Evolutionary conservation across 2,329 filamentous ascomycete genomes (phyloP).

Genomic region (Lasiodiplodia sp.): DNA sequence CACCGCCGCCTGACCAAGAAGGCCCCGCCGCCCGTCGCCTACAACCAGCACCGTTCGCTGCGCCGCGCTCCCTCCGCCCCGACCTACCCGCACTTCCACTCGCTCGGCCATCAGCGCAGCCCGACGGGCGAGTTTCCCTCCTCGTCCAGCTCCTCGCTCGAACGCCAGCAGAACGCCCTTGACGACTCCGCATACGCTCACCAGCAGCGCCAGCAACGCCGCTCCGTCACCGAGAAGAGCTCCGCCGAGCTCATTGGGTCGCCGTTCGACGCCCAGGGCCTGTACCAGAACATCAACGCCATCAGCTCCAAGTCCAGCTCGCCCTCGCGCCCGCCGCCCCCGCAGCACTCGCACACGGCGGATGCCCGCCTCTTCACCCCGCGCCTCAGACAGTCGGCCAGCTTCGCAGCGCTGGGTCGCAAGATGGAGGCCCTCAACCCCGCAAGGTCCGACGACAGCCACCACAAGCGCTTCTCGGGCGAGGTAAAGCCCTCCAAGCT

Average conservation of each 20-base stretch:
- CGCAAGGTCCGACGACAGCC: slow-evolving; percentile 41
- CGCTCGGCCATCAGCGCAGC: slow-evolving; percentile 31
- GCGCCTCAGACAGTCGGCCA: slow-evolving; percentile 51
- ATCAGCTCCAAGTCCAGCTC: slow-evolving; percentile 33
- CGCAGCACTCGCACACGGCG: slow-evolving; percentile 40
- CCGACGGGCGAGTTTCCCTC: slow-evolving; percentile 30
- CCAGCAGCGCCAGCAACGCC: slow-evolving; percentile 18
- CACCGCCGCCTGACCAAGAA: slow-evolving; percentile 34
- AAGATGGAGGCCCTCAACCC: slow-evolving; percentile 51
- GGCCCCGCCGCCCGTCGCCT: slow-evolving; percentile 35
- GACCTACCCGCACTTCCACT: slow-evolving; percentile 36
- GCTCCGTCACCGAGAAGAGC: slow-evolving; percentile 42
- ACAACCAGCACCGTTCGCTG: slow-evolving; percentile 34
- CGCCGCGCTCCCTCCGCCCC: slow-evolving; percentile 38
- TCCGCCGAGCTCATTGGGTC: slow-evolving; percentile 47
- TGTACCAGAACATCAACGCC: slow-evolving; percentile 47
- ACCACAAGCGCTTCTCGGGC: slow-evolving; percentile 50
- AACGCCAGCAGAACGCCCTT: slow-evolving; percentile 27
- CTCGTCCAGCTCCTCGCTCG: slow-evolving; percentile 31
- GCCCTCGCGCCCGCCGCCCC: slow-evolving; percentile 37
- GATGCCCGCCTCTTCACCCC: slow-evolving; percentile 38
- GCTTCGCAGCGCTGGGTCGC: slow-evolving; percentile 51
- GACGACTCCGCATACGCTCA: slow-evolving; percentile 22
- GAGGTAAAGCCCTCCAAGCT: slow-evolving; percentile 43
- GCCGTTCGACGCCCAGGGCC: slow-evolving; percentile 49